Evolutionary conservation across 2,329 filamentous ascomycete species (phyloP), one percentile per base, ranked within the genome.

Genomic region (Fusarium newnesense): DNA sequence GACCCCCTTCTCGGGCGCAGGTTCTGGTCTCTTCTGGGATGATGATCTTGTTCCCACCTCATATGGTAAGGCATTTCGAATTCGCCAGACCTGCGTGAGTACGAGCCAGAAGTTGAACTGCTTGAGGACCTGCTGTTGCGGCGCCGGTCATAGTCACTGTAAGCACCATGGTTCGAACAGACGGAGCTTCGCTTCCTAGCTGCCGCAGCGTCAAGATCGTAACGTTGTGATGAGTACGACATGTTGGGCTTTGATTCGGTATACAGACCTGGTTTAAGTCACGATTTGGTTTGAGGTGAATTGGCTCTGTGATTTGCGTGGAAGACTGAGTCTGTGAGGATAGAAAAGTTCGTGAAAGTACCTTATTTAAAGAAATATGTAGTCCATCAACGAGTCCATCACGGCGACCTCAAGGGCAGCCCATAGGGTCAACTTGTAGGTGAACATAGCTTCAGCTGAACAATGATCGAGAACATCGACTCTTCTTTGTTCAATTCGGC

Each of bases 151-250:
- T 34, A 43, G 28, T 67, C 44, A 19, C 36, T 39, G 26, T 60
- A 37, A n/a, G 44, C n/a, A 21, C 36, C 37, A 8, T 62, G 46
- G n/a, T 44, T 46, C n/a, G 42, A 15, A 13, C 24, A 54, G 30
- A 40, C 28, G 9, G 60, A 58, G 19, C 36, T 49, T 40, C 65
- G 62, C 50, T 40, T 60, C 47, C 44, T 66, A 16, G 61, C 37
- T 7, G 65, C 57, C 9, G 37, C 64, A 43, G 64, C 26, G 24
- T 64, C 43, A 56, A 60, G 53, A n/a, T 62, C 57, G 37, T 60
- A 67, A 19, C 60, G 50, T 46, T 60, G 64, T 11, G 63, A 65
- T n/a, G 53, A 66, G 58, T 54, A 64, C 26, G 63, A 44, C 75
- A 77, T 77, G 36, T n/a, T 68, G 49, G 34, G 26, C 28, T 24